Evolutionary conservation across 1,284 basidiomycete species (phyloP), one percentile per base, ranked within the genome.

Genomic region (Peniophora sp.): DNA sequence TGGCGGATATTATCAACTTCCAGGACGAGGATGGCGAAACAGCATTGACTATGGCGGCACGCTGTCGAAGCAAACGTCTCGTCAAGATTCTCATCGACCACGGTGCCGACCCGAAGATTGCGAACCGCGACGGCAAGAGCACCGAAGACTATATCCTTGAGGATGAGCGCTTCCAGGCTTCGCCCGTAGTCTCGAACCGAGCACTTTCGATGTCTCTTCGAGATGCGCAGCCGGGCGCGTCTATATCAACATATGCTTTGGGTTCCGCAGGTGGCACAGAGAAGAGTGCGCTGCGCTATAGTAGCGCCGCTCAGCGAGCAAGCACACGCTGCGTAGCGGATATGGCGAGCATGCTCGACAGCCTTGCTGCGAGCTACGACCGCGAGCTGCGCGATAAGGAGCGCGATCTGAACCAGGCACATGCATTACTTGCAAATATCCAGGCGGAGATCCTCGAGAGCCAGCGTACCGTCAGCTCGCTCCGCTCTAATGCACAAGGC

Each of bases 21-120:
- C 97, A 97, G 66, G 97, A 99, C 65, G 94, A 98, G 64, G 97
- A 99, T 59, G 96, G 96, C 32, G 97, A 99, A 71, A 98, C 97
- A 12, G 93, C 97, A 10, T 71, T 99, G 53, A 99, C 97, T 1
- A 85, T 99, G 76, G 96, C 97, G 22, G 97, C 97, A 3, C 80
- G 97, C 35, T 97, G 96, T 61, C 76, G 97, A 52, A 95, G 91
- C 66, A 97, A 98, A 70, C 85, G 95, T n/a, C 79, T 99, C 16
- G 95, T 99, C 58, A 96, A 96, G 64, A 78, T 97, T 17, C 79
- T 99, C 49, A 87, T 99, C 52, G 96, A 99, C 67, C 92, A 98
- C 61, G 95, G 94, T 6, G 97, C 94, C 1, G 92, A 99, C 64
- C 93, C 97, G 5, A 98, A 98, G 70, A 85, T 99, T 56, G 78